phyloP scores from a whole-genome alignment of 2,329 filamentous ascomycete genomes.

The Arachnomyces sp. region DNA sequence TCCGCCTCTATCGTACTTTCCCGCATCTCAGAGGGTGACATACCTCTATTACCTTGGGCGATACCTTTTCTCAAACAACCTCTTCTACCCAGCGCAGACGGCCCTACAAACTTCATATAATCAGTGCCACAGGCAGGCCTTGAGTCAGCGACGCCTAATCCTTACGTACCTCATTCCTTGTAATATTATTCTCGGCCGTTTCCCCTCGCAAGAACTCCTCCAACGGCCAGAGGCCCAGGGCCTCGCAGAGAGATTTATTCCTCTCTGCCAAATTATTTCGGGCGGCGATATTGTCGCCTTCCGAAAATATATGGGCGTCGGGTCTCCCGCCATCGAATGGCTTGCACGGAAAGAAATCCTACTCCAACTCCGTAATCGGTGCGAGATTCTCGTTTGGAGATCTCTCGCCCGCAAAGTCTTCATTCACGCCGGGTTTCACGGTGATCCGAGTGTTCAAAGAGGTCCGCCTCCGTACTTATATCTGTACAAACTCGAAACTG shows the following conservation, averaged over 20 bases:
- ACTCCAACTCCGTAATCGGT: constrained; percentile 65
- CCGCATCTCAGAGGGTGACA: constrained; percentile 78
- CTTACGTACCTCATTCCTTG: constrained; percentile 75
- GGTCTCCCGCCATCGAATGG: constrained; percentile 56
- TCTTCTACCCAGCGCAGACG: constrained; percentile 68
- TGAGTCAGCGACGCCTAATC: constrained; percentile 67
- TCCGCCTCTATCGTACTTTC: constrained; percentile 72
- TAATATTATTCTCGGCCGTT: constrained; percentile 77
- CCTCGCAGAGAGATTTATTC: constrained; percentile 60
- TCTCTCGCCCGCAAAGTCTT: constrained; percentile 72
- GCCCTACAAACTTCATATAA: constrained; percentile 74
- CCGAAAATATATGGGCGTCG: constrained; percentile 56
- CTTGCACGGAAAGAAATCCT: constrained; percentile 69
- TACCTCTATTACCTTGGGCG: constrained; percentile 92
- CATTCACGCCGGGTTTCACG: constrained; percentile 66
- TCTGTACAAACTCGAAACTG: constrained; percentile 58
- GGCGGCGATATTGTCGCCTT: constrained; percentile 69
- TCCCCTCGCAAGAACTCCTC: constrained; percentile 63
- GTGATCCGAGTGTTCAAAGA: constrained; percentile 38
- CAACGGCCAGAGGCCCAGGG: constrained; percentile 61
- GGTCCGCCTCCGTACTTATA: constrained; percentile 64
- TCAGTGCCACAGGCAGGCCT: constrained; percentile 55
- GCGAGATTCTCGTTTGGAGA: constrained; percentile 77
- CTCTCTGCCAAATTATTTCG: constrained; percentile 64
- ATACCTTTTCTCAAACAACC: constrained; percentile 77